Conservation (phyloP, 441 rosid genomes). For the Manihot esculenta region DNA sequence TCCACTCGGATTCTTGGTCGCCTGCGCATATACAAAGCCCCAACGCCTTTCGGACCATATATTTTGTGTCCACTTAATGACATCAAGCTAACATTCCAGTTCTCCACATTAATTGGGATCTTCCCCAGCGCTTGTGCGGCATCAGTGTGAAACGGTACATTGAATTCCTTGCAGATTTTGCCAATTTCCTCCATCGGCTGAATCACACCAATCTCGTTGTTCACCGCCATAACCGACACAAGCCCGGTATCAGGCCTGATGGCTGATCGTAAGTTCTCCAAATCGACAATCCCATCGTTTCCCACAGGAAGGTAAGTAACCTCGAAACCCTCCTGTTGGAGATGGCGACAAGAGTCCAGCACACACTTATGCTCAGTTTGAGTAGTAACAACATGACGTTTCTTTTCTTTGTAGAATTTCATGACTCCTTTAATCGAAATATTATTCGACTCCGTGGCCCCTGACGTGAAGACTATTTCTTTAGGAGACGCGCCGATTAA, state of each 20-base stretch:
- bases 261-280: slow-evolving; percentile 55
- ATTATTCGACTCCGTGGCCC: slow-evolving; percentile 92
- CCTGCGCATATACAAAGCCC: slow-evolving; percentile 83
- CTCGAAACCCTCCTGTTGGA: slow-evolving; percentile 93
- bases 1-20: slow-evolving; percentile 83
- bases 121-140: slow-evolving; percentile 96
- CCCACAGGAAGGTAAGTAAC: slow-evolving; percentile 79
- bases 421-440: slow-evolving; percentile 86
- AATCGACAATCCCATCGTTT: slow-evolving; percentile 69
- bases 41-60: slow-evolving; percentile 92
- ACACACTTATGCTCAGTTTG: slow-evolving; percentile 99
- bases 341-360: slow-evolving; percentile 85
- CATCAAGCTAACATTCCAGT: slow-evolving; percentile 93
- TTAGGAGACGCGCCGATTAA: slow-evolving; percentile 59
- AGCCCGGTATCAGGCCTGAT: slow-evolving; percentile 84
- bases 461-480: slow-evolving; percentile 85
- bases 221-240: slow-evolving; percentile 95
- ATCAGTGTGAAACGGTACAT: slow-evolving; percentile 84
- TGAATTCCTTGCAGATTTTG: slow-evolving; percentile 70
- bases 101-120: slow-evolving; percentile 80
- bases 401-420: slow-evolving; percentile 88
- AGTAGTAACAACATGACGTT: slow-evolving; percentile 83
- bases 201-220: slow-evolving; percentile 93
- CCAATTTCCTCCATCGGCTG: slow-evolving; percentile 98
- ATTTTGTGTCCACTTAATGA: slow-evolving; percentile 91